A percentile compares a stretch with the other conserved stretches of the same genome.
Conservation (phyloP, 2,329 filamentous ascomycete species). For the Davidsoniella neocaledoniae region DNA sequence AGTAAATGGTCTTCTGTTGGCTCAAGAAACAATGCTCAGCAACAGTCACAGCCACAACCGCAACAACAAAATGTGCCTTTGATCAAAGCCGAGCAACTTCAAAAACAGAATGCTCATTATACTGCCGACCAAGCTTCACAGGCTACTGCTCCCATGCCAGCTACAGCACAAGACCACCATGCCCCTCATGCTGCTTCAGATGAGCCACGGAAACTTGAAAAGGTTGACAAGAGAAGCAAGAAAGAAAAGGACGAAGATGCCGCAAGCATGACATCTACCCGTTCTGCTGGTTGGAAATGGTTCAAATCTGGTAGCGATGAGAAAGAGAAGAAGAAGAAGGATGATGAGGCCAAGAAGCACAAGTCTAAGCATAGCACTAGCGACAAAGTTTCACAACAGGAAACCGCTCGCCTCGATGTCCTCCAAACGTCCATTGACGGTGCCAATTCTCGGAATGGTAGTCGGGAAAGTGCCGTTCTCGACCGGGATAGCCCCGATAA, state of each 20-base stretch:
- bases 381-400: constrained; percentile 30
- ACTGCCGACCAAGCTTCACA: constrained; percentile 30
- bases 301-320: constrained; percentile 58
- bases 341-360: constrained; percentile 47
- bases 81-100: neutral
- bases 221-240: constrained; percentile 52
- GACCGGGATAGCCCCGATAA: constrained; percentile 59
- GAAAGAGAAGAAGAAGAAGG: constrained; percentile 45
- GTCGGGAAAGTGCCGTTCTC: constrained; percentile 68
- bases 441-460: constrained; percentile 31
- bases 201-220: constrained; percentile 50
- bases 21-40: neutral
- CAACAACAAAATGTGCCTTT: neutral
- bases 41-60: constrained; percentile 6
- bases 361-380: constrained; percentile 45
- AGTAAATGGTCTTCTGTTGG: constrained; percentile 4
- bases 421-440: constrained; percentile 76
- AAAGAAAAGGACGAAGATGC: constrained; percentile 50
- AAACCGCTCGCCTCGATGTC: constrained; percentile 70
- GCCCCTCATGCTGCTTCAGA: constrained; percentile 46
- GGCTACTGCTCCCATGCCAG: constrained; percentile 24
- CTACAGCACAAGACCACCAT: constrained; percentile 45
- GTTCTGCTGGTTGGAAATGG: constrained; percentile 68
- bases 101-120: constrained; percentile 18
- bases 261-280: constrained; percentile 44